Evolutionary conservation across 1,284 basidiomycete species (phyloP).

Genomic region (Pholiota adiposa): DNA sequence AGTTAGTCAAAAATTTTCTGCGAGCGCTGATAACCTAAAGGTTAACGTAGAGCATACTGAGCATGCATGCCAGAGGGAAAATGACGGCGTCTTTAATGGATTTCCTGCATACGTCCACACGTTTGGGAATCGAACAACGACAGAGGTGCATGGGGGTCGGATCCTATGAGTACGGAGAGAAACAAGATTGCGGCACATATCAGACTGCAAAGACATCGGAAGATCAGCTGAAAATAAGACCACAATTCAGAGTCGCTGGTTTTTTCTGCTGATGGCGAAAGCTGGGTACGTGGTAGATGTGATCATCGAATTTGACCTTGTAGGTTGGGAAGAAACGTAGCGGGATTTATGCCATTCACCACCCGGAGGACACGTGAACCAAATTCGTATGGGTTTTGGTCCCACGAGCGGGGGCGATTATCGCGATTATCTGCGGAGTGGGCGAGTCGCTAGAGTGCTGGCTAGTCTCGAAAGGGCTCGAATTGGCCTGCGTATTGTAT

Average conservation of each 20-base stretch:
- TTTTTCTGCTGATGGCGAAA: background rate
- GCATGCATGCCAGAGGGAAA: background rate
- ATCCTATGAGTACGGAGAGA: background rate
- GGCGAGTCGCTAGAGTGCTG: background rate
- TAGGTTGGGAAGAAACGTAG: background rate
- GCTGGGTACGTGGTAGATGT: background rate
- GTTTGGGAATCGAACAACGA: background rate
- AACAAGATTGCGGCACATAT: background rate
- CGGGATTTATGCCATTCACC: background rate
- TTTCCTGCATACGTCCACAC: background rate
- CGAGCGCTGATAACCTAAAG: background rate
- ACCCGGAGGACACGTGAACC: background rate
- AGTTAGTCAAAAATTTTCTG: background rate
- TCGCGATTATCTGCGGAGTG: conserved; percentile 6
- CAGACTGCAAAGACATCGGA: too few relatives aligned
- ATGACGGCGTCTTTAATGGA: background rate
- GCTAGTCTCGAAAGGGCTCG: background rate
- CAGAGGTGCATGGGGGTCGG: too few relatives aligned
- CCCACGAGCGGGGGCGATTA: conserved; percentile 4
- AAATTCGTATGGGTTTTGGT: background rate
- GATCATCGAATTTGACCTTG: background rate
- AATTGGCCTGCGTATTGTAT: background rate
- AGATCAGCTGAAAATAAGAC: background rate
- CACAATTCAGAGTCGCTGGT: background rate
- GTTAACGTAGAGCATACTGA: background rate